These are phyloP conservation scores for Dothideomycetidae sp. DNA, from an alignment of 2,329 filamentous ascomycete genomes.

Conservation along the genomic window DNA sequence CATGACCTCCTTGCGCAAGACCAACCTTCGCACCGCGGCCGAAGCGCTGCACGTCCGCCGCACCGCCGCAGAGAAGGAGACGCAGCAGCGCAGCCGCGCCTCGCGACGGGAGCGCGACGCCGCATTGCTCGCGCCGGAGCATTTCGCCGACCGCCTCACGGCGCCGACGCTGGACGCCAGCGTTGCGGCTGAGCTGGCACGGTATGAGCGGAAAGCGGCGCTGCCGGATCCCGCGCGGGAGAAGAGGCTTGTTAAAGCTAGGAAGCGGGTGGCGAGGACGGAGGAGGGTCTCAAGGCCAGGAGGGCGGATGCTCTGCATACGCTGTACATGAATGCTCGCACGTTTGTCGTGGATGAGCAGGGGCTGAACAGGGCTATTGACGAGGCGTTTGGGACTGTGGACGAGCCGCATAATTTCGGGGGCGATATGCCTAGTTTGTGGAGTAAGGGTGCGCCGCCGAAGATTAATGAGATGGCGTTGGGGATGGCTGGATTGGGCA, in stretches of 20 bases:
- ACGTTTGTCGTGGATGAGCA: slow-evolving; percentile 73
- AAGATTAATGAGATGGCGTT: slow-evolving; percentile 35
- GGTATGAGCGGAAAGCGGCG: slow-evolving; percentile 13
- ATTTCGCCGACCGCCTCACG: slow-evolving; percentile 64
- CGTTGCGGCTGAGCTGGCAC: slow-evolving; percentile 20
- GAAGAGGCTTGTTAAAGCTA: slow-evolving; percentile 32
- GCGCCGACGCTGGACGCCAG: slow-evolving; percentile 38
- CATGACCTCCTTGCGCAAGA: slow-evolving; percentile 57
- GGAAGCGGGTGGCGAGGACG: slow-evolving; percentile 13
- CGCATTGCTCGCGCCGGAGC: slow-evolving; percentile 48
- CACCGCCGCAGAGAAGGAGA: not conserved
- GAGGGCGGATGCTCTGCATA: slow-evolving; percentile 58
- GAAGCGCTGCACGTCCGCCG: slow-evolving; percentile 3
- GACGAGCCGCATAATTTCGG: slow-evolving; percentile 26
- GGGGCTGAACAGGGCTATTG: slow-evolving; percentile 60
- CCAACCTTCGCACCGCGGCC: slow-evolving; percentile 39
- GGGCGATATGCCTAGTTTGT: slow-evolving; percentile 32
- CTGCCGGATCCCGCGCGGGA: slow-evolving; percentile 50
- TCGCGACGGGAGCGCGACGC: slow-evolving; percentile 38
- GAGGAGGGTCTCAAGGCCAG: slow-evolving; percentile 36
- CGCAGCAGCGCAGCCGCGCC: slow-evolving; percentile 27
- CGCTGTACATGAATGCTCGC: slow-evolving; percentile 78
- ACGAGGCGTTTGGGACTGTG: slow-evolving; percentile 58
- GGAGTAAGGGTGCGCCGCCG: slow-evolving; percentile 35
- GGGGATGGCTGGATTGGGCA: slow-evolving; percentile 17